Conservation (phyloP, 2,329 filamentous ascomycete genomes). For the Taxawa tesnikishii region DNA sequence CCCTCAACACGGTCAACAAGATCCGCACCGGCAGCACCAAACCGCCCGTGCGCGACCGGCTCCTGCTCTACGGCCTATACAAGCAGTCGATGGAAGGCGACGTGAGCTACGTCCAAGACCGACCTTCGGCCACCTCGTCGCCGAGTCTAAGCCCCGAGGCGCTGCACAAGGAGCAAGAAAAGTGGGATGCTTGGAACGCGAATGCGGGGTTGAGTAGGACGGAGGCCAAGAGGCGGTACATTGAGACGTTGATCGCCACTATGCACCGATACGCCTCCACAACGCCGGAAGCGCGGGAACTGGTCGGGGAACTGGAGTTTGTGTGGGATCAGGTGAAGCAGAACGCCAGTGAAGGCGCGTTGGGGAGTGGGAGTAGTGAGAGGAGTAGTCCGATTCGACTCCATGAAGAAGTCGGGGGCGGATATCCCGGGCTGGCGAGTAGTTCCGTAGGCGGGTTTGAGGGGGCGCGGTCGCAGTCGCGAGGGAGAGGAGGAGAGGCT, state of each 20-base stretch:
- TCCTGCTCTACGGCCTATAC: conserved; percentile 94
- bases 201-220: conserved; percentile 75
- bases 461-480: no score
- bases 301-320: conserved; percentile 93
- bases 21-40: conserved; percentile 87
- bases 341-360: conserved; percentile 32
- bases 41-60: conserved; percentile 70
- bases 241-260: conserved; percentile 85
- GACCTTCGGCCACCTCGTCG: conserved; percentile 38
- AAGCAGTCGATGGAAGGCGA: conserved; percentile 99
- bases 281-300: conserved; percentile 72
- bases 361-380: conserved; percentile 4
- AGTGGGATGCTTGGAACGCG: conserved; percentile 81
- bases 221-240: conserved; percentile 87
- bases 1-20: conserved; percentile 96
- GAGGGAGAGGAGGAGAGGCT: background rate
- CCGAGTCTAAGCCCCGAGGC: conserved; percentile 6
- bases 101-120: conserved; percentile 85
- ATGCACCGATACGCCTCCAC: conserved; percentile 90
- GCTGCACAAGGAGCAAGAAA: conserved; percentile 23
- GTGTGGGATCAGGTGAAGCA: conserved; percentile 97
- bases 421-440: conserved; percentile 2
- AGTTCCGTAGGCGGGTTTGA: conserved; percentile 4
- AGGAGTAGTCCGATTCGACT: conserved; percentile 6
- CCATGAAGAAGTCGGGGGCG: conserved; percentile 1